A percentile compares a stretch with the other conserved stretches of the same genome.
These are phyloP conservation scores for Fusarium pseudograminearum DNA, from an alignment of 2,329 filamentous ascomycete species.

Conservation along the genomic window DNA sequence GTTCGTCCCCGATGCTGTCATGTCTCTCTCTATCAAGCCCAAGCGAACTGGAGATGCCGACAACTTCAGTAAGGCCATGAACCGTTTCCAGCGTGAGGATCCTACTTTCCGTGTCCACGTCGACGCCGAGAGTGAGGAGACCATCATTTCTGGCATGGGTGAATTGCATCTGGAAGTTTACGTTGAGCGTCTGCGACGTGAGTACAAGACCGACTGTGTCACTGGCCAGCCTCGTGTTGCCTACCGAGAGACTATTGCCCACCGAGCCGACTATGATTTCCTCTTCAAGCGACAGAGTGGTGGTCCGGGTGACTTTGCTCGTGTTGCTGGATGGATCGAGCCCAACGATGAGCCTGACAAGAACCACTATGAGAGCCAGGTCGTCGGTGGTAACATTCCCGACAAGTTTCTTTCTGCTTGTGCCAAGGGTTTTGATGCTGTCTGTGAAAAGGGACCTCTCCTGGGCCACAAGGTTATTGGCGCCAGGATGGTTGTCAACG, in stretches of 20 bases:
- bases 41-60: slow-evolving; percentile 92
- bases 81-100: slow-evolving; percentile 97
- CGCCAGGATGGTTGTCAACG: slow-evolving; percentile 90
- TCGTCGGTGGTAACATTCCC: slow-evolving; percentile 89
- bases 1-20: slow-evolving; percentile 98
- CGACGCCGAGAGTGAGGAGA: slow-evolving; percentile 92
- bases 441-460: slow-evolving; percentile 87
- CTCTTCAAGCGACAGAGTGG: slow-evolving; percentile 95
- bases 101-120: slow-evolving; percentile 97
- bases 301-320: slow-evolving; percentile 94
- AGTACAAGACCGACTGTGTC: slow-evolving; percentile 95
- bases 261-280: slow-evolving; percentile 87
- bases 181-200: slow-evolving; percentile 93
- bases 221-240: slow-evolving; percentile 98
- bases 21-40: slow-evolving; percentile 96
- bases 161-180: slow-evolving; percentile 98
- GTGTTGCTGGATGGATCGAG: slow-evolving; percentile 92
- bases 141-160: slow-evolving; percentile 98
- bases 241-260: slow-evolving; percentile 92
- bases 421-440: slow-evolving; percentile 90
- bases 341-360: slow-evolving; percentile 78
- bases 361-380: slow-evolving; percentile 88
- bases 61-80: slow-evolving; percentile 99
- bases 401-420: slow-evolving; percentile 97
- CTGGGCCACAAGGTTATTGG: slow-evolving; percentile 95